phyloP scores from a whole-genome alignment of 768 basidiomycete genomes.

The Suillus subaureus region DNA sequence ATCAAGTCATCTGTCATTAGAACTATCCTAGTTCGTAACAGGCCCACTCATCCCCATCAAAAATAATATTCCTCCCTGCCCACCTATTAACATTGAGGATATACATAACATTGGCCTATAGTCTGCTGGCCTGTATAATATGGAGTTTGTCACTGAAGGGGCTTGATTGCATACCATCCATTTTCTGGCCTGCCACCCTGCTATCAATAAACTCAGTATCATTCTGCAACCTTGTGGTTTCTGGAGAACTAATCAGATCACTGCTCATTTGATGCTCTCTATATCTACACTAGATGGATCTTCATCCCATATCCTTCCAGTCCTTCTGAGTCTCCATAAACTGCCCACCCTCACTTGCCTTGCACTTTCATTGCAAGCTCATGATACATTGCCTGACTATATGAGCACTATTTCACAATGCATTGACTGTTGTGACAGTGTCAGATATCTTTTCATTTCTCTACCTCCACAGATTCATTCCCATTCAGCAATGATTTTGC shows the following conservation, averaged over 20 bases:
- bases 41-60: too few species aligned
- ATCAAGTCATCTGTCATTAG: too few species aligned
- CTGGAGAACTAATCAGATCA: too few species aligned
- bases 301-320: neutral
- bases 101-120: too few species aligned
- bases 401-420: neutral
- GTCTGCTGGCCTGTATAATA: too few species aligned
- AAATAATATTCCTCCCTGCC: too few species aligned
- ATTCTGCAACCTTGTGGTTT: accelerated
- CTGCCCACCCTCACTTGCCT: neutral
- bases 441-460: neutral
- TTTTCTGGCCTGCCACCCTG: neutral
- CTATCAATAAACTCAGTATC: too few species aligned
- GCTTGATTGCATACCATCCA: neutral
- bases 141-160: too few species aligned
- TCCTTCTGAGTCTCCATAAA: neutral
- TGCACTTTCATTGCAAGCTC: neutral
- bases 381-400: neutral
- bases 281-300: too few species aligned
- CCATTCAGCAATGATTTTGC: neutral
- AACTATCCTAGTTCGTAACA: too few species aligned
- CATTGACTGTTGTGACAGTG: neutral
- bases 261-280: too few species aligned
- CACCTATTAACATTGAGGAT: too few species aligned
- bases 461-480: neutral